A percentile compares a stretch with the other conserved stretches of the same genome.
Conservation (phyloP, 345 rosid species). For the Salix exigua region DNA sequence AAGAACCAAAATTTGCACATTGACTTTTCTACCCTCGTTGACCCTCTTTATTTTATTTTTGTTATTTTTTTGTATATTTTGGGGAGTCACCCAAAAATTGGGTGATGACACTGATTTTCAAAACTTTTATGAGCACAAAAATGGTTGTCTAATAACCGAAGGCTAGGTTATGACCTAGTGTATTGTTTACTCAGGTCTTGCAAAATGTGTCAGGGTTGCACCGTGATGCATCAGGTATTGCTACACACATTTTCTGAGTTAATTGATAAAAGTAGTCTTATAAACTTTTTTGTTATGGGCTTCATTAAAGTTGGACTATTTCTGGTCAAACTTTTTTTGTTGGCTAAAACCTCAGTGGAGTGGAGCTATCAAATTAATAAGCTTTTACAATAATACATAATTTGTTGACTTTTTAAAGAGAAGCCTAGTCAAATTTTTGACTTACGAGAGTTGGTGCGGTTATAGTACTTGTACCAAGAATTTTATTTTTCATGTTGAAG, state of each 20-base stretch:
- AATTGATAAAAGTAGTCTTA: slow-evolving; percentile 6
- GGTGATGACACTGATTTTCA: background rate
- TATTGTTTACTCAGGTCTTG: background rate
- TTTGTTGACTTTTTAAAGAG: slow-evolving; percentile 6
- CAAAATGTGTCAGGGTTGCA: background rate
- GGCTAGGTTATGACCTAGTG: background rate
- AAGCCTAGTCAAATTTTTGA: slow-evolving; percentile 29
- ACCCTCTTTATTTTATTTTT: too few relatives aligned
- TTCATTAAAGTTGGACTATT: slow-evolving; percentile 14
- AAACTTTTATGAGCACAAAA: background rate
- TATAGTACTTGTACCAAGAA: background rate
- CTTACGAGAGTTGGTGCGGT: background rate
- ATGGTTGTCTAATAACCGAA: background rate
- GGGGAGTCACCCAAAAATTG: too few relatives aligned
- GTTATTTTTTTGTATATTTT: too few relatives aligned
- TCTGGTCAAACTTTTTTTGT: slow-evolving; percentile 3
- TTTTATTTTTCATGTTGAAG: too few relatives aligned
- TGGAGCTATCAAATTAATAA: slow-evolving; percentile 20
- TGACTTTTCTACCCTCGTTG: too few relatives aligned
- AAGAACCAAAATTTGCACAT: too few relatives aligned
- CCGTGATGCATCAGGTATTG: background rate
- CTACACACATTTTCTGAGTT: background rate
- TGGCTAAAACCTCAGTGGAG: slow-evolving; percentile 5
- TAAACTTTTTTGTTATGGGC: background rate
- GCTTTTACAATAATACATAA: slow-evolving; percentile 26